Conservation (phyloP, 306 rosid genomes). For the Hippophae gyantsensis region DNA sequence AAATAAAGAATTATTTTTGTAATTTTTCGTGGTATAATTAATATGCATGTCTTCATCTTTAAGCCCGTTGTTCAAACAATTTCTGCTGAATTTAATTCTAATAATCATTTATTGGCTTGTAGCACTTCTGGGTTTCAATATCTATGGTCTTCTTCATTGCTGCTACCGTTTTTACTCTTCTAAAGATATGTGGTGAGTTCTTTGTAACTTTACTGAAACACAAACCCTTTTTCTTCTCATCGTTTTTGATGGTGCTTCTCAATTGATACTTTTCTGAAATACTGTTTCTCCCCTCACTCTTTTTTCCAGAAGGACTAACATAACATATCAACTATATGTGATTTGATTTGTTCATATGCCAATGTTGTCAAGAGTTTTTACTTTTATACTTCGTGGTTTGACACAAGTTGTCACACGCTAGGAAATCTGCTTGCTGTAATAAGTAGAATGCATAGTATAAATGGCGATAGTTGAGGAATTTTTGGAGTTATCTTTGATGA, state of each 20-base stretch:
- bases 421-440: not conserved
- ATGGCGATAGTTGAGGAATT: not conserved
- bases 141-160: constrained; percentile 96
- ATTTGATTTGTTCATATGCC: not conserved
- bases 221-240: not conserved
- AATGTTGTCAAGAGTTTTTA: not conserved
- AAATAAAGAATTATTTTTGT: not conserved
- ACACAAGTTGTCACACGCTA: not conserved
- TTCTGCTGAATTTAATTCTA: constrained; percentile 14
- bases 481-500: not conserved
- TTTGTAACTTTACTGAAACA: constrained; percentile 11
- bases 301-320: not conserved
- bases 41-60: too few relatives aligned
- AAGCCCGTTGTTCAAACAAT: not conserved
- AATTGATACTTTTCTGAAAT: too few relatives aligned
- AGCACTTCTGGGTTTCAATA: constrained; percentile 99
- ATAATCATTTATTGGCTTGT: constrained; percentile 23
- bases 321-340: not conserved
- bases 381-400: not conserved
- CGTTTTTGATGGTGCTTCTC: not conserved
- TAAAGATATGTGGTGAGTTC: constrained; percentile 77
- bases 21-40: not conserved
- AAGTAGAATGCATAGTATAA: not conserved
- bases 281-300: too few relatives aligned
- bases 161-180: constrained; percentile 78